Percentiles rank a stretch among this genome's conserved stretches.
phyloP scores from a whole-genome alignment of 2,329 filamentous ascomycete genomes.

The Triangularia setosa region DNA sequence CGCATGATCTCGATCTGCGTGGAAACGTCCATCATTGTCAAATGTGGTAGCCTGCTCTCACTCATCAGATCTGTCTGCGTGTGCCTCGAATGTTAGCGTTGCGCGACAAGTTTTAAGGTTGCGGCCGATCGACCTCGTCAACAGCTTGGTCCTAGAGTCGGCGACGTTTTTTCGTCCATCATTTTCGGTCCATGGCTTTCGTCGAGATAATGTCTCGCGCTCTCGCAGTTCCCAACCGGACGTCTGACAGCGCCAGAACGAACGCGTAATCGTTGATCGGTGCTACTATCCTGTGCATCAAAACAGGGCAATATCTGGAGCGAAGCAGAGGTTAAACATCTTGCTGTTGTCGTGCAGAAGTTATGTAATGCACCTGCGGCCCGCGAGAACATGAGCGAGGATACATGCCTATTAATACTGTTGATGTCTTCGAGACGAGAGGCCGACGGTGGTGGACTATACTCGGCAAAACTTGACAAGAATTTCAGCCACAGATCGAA shows the following conservation, averaged over 20 bases:
- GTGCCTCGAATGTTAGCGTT: neutral
- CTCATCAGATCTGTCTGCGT: neutral
- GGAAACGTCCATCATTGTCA: neutral
- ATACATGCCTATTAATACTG: neutral
- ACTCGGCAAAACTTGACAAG: too few relatives aligned
- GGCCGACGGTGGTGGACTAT: too few relatives aligned
- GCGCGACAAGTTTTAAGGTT: neutral
- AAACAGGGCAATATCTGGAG: too few relatives aligned
- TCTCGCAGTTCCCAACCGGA: neutral
- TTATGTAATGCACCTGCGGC: neutral
- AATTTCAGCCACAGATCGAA: too few relatives aligned
- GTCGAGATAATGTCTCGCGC: neutral
- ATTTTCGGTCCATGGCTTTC: neutral
- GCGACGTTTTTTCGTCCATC: neutral
- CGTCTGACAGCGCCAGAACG: conserved; percentile 3
- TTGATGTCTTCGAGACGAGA: neutral
- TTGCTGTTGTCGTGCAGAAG: too few relatives aligned
- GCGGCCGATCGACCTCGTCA: conserved; percentile 1
- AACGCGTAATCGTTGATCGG: conserved; percentile 6
- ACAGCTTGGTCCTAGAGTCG: conserved; percentile 3
- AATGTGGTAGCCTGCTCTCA: neutral
- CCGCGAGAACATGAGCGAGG: neutral
- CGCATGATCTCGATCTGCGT: neutral
- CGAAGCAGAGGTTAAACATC: too few relatives aligned
- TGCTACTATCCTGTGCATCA: neutral